Evolutionary conservation across 805 yeast genomes (phyloP), one percentile per base, ranked within the genome.

Genomic region (Barnettozyma pratensis): DNA sequence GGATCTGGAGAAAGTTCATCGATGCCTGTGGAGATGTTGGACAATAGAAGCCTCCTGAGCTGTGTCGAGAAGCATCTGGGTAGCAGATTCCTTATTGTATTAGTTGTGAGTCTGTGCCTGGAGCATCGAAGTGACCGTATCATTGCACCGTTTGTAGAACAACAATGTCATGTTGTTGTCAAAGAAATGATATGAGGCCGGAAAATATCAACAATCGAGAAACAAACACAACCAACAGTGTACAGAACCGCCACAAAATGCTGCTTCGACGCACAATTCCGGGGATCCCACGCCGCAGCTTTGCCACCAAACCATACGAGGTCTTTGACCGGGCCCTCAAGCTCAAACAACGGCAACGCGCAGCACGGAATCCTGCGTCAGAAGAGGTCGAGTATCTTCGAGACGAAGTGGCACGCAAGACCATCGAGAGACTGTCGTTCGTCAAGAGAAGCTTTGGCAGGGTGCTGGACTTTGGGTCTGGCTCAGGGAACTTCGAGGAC

Each of bases 371-470:
- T 6, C 64, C 75, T 27, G 68, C 69, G 8, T 74, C 83, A 12
- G 67, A 80, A 19, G 71, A 76, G 53, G 86, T 77, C 9, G 95
- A 88, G 54, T 88, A 87, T 58, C 66, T 88, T 28, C 72, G 90
- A 39, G 82, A 84, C 58, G 94, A 87, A 61, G 79, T 86, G 7
- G 90, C 94, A 1, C 60, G 72, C 27, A 76, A 87, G 45, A 81
- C 90, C 8, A 79, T 87, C 28, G 95, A 87, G 53, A 72, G 96
- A 54, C 65, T 88, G 45, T 81, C 89, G 3, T 84, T 86, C 63
- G 76, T 88, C 43, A 80, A 85, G 41, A 71, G 90, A 43, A 75
- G 76, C 26, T 82, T 87, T 56, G 69, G 75, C 19, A 69, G 71
- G 25, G 75, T 84, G 35, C 66, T 87, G 49, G 95, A 88, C 61